A percentile compares a stretch with the other conserved stretches of the same genome.
phyloP scores from a whole-genome alignment of 2,329 filamentous ascomycete genomes.

The Aaosphaeria pasadenensis region DNA sequence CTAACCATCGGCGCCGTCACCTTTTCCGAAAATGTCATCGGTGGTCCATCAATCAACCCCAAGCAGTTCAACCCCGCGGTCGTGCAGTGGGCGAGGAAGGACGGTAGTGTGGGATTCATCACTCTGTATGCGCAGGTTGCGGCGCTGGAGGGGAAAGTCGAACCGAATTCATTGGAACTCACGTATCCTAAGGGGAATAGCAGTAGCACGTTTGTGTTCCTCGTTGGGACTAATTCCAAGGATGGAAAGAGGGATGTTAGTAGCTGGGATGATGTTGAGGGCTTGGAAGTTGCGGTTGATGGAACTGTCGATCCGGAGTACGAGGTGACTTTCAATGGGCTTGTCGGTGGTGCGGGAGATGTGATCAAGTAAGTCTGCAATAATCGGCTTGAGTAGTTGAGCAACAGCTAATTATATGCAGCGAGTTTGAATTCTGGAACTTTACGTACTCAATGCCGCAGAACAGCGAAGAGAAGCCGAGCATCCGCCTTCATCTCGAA shows the following conservation, averaged over 20 bases:
- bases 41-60: conserved; percentile 52
- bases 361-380: conserved; percentile 34
- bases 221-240: conserved; percentile 47
- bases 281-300: conserved; percentile 45
- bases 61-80: conserved; percentile 59
- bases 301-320: conserved; percentile 45
- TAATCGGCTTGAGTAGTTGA: background rate
- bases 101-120: conserved; percentile 27
- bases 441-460: conserved; percentile 40
- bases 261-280: conserved; percentile 49
- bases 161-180: conserved; percentile 43
- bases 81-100: conserved; percentile 52
- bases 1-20: conserved; percentile 61
- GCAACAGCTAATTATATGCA: conserved; percentile 4
- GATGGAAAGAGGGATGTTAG: conserved; percentile 43
- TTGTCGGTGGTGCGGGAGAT: conserved; percentile 33
- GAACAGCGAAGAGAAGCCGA: conserved; percentile 21
- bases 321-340: conserved; percentile 45
- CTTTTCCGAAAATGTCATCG: conserved; percentile 55
- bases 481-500: conserved; percentile 22
- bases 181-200: conserved; percentile 54
- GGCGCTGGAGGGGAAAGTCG: conserved; percentile 18
- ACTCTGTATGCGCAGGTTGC: conserved; percentile 25
- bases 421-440: conserved; percentile 43
- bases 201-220: conserved; percentile 50